A percentile compares a stretch with the other conserved stretches of the same genome.
Evolutionary conservation across 148 eudicot species (phyloP).

Genomic region (Pharnaceum exiguum): DNA sequence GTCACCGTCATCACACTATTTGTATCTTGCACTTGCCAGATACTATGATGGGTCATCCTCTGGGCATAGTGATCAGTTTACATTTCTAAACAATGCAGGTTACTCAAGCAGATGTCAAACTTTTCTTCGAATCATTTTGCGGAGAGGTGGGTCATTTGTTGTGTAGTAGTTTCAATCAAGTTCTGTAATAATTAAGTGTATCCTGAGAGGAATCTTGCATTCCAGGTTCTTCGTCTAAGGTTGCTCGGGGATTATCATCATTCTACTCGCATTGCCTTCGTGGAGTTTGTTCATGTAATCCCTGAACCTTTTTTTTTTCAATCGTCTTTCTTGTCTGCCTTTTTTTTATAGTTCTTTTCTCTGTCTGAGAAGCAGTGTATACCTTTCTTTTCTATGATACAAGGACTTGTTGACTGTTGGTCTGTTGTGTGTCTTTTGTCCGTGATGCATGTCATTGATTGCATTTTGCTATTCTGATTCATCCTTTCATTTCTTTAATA

Average conservation of each 20-base stretch:
- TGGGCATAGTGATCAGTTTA: constrained; percentile 1
- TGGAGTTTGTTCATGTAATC: constrained; percentile 82
- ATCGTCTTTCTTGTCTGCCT: too few species aligned
- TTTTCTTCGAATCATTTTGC: constrained; percentile 77
- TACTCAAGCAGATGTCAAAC: constrained; percentile 78
- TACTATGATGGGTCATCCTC: neutral
- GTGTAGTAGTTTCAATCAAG: constrained; percentile 3
- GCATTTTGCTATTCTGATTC: too few species aligned
- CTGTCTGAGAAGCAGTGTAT: too few species aligned
- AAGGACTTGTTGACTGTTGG: too few species aligned
- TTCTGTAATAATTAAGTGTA: constrained; percentile 1
- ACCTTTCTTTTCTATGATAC: too few species aligned
- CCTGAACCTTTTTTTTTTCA: neutral
- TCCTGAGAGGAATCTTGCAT: constrained; percentile 10
- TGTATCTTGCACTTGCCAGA: neutral
- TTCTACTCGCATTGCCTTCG: constrained; percentile 93
- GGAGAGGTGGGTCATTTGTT: constrained; percentile 70
- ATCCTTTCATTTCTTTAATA: too few species aligned
- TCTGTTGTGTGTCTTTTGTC: too few species aligned
- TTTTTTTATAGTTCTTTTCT: too few species aligned
- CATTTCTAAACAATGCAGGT: constrained; percentile 37
- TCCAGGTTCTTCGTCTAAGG: constrained; percentile 83
- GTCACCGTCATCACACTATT: neutral
- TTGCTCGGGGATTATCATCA: constrained; percentile 95
- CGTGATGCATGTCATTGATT: too few species aligned